Percentiles rank a stretch among this genome's conserved stretches.
Conservation (phyloP, 2,329 filamentous ascomycete genomes). For the Xylaria sp. region DNA sequence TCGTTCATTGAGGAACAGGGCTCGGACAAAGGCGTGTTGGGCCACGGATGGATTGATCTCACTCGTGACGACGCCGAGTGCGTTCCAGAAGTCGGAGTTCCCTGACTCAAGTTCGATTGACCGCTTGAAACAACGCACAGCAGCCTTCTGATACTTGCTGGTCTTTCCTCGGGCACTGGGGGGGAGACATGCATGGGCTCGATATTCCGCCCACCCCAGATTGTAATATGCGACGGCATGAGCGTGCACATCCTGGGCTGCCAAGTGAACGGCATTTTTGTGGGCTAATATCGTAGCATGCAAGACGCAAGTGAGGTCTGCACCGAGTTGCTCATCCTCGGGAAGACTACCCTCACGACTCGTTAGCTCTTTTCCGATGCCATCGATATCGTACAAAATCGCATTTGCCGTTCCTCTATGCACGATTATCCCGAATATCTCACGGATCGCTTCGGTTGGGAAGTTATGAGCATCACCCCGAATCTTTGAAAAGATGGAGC, state of each 20-base stretch:
- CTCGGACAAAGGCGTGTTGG: constrained; percentile 89
- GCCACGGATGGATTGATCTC: constrained; percentile 79
- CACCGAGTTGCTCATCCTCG: constrained; percentile 43
- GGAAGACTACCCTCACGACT: constrained; percentile 41
- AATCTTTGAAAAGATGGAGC: constrained; percentile 73
- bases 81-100: constrained; percentile 96
- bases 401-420: constrained; percentile 51
- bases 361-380: constrained; percentile 44
- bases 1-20: constrained; percentile 85
- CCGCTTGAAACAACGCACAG: constrained; percentile 87
- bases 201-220: constrained; percentile 86
- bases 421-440: constrained; percentile 50
- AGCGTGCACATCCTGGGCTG: constrained; percentile 70
- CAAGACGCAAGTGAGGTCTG: constrained; percentile 54
- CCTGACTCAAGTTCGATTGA: constrained; percentile 93
- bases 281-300: constrained; percentile 75
- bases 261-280: constrained; percentile 75
- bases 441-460: constrained; percentile 52
- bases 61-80: constrained; percentile 85
- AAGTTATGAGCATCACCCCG: constrained; percentile 62
- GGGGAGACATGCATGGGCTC: constrained; percentile 65
- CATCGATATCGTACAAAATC: constrained; percentile 64
- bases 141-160: constrained; percentile 68
- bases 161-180: constrained; percentile 49
- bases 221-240: constrained; percentile 98